Evolutionary conservation across 768 basidiomycete species (phyloP), one percentile per base, ranked within the genome.

Genomic region (Podaxis mareebaensis): DNA sequence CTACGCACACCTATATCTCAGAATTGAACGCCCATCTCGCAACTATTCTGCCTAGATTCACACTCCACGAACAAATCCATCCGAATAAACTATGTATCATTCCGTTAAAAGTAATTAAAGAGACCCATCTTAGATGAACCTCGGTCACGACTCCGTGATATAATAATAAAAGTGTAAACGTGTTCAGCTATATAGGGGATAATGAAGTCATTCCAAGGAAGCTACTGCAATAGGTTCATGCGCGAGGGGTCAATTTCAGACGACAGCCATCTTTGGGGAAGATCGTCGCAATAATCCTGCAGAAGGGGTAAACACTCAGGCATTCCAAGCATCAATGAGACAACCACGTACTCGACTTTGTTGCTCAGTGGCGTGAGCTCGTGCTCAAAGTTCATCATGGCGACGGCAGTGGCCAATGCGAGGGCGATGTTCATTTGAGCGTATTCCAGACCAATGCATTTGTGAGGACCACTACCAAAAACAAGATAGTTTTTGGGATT

Each of bases 401-500:
- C 83, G 58, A 85, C 83, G 0, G 96, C 95, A n/a, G 87, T 88
- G 4, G 90, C 95, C 28, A 99, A 82, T 3, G 90, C 88, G 20
- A 96, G 82, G 0, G 83, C 90, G 61, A 98, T 94, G 77, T 96
- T 95, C 87, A 95, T 88, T 68, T 82, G 85, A 40, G 96, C 94
- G 72, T 99, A 99, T 75, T 97, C 95, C 57, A 93, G 70, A 30
- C 94, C 96, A 65, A 97, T 94, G 75, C 95, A 96, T 67, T 87
- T 85, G 77, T 98, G 95, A 58, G 95, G 95, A 5, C 96, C 96
- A 66, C 87, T 88, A 46, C 97, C 96, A 75, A 95, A 99, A 30
- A 98, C 93, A 66, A 99, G 87, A 75, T 93, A 99, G 78, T 99
- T 97, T 77, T 92, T 90, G 42, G 96, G 95, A 74, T 92, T 92